phyloP scores from a whole-genome alignment of 805 yeast species.

The Candida odintsovae region DNA sequence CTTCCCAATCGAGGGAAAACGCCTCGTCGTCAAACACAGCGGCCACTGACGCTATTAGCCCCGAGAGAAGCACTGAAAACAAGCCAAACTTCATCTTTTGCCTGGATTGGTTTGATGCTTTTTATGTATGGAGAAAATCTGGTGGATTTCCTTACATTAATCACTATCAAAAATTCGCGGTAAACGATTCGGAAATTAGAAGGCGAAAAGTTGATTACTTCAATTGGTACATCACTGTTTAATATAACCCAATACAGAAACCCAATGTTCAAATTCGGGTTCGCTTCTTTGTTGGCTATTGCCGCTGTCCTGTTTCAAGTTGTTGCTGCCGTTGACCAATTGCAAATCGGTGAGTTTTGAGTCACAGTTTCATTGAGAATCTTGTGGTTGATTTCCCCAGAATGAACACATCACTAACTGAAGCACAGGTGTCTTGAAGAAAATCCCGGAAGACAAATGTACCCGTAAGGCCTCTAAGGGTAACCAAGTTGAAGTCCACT shows the following conservation, averaged over 20 bases:
- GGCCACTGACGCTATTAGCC: not conserved
- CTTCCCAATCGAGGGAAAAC: slow-evolving; percentile 49
- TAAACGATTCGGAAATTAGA: not conserved
- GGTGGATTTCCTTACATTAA: not conserved
- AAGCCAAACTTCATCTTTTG: not conserved
- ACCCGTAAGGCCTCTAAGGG: slow-evolving; percentile 52
- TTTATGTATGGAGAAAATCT: not conserved
- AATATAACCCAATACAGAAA: not conserved
- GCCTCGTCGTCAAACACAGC: slow-evolving; percentile 46
- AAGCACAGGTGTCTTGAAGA: slow-evolving; percentile 37
- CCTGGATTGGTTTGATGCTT: not conserved
- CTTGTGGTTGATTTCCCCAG: not conserved
- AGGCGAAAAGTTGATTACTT: not conserved
- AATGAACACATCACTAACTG: not conserved
- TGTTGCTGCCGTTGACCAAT: slow-evolving; percentile 1
- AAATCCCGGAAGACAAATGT: slow-evolving; percentile 49
- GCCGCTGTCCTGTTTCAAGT: not conserved
- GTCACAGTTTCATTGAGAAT: not conserved
- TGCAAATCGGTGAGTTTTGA: slow-evolving; percentile 4
- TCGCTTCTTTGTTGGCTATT: not conserved
- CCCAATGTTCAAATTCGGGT: slow-evolving; percentile 4
- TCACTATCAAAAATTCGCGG: not conserved
- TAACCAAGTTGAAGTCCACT: slow-evolving; percentile 70
- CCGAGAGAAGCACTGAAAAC: not conserved
- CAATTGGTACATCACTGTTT: no score